Percentiles rank a stretch among this genome's conserved stretches.
These are phyloP conservation scores for Fusarium musae DNA, from an alignment of 2,329 filamentous ascomycete genomes.

Conservation along the genomic window DNA sequence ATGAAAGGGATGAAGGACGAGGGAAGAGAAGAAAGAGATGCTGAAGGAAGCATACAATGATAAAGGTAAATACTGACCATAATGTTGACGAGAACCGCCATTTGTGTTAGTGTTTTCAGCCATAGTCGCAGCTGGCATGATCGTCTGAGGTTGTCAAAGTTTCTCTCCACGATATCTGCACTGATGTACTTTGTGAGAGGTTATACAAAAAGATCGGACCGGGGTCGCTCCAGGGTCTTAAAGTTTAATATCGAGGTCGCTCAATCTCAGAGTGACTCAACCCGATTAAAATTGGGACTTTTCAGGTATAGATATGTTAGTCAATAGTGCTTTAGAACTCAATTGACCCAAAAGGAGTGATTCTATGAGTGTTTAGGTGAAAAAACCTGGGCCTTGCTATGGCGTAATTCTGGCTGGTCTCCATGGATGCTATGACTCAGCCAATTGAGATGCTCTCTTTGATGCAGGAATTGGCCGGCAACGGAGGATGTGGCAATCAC, in stretches of 20 bases:
- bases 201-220: slow-evolving; percentile 23
- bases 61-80: slow-evolving; percentile 46
- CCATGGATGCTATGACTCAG: slow-evolving; percentile 37
- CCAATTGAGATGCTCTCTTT: slow-evolving; percentile 37
- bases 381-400: slow-evolving; percentile 40
- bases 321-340: slow-evolving; percentile 17
- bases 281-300: slow-evolving; percentile 29
- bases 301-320: slow-evolving; percentile 18
- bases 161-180: not conserved
- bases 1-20: not conserved
- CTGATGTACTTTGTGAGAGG: slow-evolving; percentile 5
- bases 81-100: slow-evolving; percentile 36
- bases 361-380: slow-evolving; percentile 28
- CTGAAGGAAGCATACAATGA: not conserved
- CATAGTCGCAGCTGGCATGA: slow-evolving; percentile 41
- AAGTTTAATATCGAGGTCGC: slow-evolving; percentile 21
- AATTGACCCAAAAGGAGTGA: slow-evolving; percentile 31
- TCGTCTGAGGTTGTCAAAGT: slow-evolving; percentile 2
- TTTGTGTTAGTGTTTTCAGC: slow-evolving; percentile 35
- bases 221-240: slow-evolving; percentile 12
- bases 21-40: not conserved
- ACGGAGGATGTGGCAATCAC: slow-evolving; percentile 35
- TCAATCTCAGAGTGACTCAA: slow-evolving; percentile 6
- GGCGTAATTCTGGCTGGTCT: slow-evolving; percentile 44
- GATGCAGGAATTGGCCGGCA: slow-evolving; percentile 33